A percentile compares a stretch with the other conserved stretches of the same genome.
These are phyloP conservation scores for Nadsonia fulvescens DNA, from an alignment of 805 yeast genomes.

Conservation along the genomic window DNA sequence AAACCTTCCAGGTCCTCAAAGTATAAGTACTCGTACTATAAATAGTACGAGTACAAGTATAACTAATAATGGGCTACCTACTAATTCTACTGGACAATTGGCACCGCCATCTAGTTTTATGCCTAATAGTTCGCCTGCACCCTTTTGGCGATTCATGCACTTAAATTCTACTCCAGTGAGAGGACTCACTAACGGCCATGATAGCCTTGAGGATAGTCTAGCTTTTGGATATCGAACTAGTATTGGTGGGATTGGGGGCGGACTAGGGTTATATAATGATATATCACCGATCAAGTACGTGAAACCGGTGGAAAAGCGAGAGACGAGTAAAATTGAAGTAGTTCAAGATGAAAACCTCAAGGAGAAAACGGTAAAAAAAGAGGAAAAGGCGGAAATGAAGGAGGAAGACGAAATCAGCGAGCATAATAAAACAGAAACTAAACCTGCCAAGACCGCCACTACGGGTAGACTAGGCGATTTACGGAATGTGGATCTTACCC, in stretches of 20 bases:
- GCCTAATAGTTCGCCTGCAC: conserved; percentile 61
- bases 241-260: too few relatives aligned
- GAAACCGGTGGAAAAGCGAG: conserved; percentile 9
- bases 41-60: neutral
- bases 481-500: conserved; percentile 29
- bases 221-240: too few relatives aligned
- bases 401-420: neutral
- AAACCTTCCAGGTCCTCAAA: too few relatives aligned
- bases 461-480: conserved; percentile 22
- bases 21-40: neutral
- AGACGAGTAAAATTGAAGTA: conserved; percentile 2
- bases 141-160: conserved; percentile 79
- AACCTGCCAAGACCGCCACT: neutral
- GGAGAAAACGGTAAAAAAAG: conserved; percentile 5
- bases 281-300: conserved; percentile 16
- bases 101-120: conserved; percentile 26
- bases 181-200: too few relatives aligned
- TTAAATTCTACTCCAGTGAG: conserved; percentile 22
- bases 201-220: too few relatives aligned
- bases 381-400: conserved; percentile 1
- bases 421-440: too few relatives aligned
- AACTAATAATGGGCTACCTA: conserved; percentile 13
- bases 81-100: conserved; percentile 18
- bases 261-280: too few relatives aligned
- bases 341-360: neutral